These are phyloP conservation scores for Pseudevernia furfuracea DNA, from an alignment of 495 filamentous ascomycete genomes.

Conservation along the genomic window DNA sequence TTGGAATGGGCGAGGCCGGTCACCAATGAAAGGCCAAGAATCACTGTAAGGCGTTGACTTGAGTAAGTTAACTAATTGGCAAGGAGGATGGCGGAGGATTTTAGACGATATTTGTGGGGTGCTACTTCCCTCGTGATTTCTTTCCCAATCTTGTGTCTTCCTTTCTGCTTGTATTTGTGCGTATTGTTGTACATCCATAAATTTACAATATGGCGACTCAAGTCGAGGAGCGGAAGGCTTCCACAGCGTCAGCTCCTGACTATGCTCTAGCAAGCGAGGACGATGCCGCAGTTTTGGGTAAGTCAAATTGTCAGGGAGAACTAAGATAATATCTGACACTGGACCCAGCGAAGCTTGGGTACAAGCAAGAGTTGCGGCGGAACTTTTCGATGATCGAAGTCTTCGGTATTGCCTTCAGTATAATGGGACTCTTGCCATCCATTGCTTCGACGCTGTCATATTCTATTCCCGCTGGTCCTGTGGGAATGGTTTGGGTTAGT, in stretches of 20 bases:
- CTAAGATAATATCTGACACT: neutral
- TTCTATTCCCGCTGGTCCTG: slow-evolving; percentile 59
- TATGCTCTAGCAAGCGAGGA: slow-evolving; percentile 28
- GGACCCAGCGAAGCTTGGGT: slow-evolving; percentile 48
- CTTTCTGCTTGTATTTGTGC: neutral
- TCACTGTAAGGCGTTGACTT: neutral
- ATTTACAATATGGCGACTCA: neutral
- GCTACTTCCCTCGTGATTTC: neutral
- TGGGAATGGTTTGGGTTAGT: slow-evolving; percentile 60
- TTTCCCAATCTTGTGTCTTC: neutral
- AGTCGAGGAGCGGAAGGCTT: slow-evolving; percentile 15
- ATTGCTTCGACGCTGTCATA: slow-evolving; percentile 60
- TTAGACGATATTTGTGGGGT: neutral
- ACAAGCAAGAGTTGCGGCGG: slow-evolving; percentile 62
- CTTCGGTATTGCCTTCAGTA: slow-evolving; percentile 65
- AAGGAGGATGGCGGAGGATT: slow-evolving; percentile 1
- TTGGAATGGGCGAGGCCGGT: neutral
- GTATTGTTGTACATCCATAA: neutral
- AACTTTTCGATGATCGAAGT: slow-evolving; percentile 61
- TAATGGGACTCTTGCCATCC: slow-evolving; percentile 66
- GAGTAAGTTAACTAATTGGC: neutral
- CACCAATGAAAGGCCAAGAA: neutral
- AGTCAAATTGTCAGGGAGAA: neutral
- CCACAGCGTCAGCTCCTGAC: slow-evolving; percentile 17
- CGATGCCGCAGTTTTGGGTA: slow-evolving; percentile 33